A percentile compares a stretch with the other conserved stretches of the same genome.
Evolutionary conservation across 2,329 filamentous ascomycete genomes (phyloP).

Genomic region (Curvularia spicifera): DNA sequence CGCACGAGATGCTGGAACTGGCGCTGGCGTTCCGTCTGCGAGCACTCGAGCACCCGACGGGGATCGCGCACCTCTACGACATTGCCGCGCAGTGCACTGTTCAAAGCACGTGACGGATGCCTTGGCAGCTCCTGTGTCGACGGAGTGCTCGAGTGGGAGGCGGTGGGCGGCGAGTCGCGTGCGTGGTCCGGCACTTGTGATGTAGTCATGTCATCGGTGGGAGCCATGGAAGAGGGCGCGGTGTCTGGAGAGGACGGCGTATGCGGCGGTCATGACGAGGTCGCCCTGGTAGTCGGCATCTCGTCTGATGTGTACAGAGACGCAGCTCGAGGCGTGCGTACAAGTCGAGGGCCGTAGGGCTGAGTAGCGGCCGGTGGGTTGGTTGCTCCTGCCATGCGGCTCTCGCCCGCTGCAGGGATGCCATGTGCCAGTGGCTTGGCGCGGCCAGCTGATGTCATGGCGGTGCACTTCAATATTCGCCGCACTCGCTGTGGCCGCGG

Average conservation of each 20-base stretch:
- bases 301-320: neutral
- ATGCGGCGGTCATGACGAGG: slow-evolving; percentile 8
- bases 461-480: slow-evolving; percentile 22
- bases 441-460: slow-evolving; percentile 20
- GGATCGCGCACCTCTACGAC: slow-evolving; percentile 35
- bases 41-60: slow-evolving; percentile 40
- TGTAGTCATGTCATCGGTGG: slow-evolving; percentile 36
- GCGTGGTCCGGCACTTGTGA: slow-evolving; percentile 16
- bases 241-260: slow-evolving; percentile 7
- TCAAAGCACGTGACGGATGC: slow-evolving; percentile 5
- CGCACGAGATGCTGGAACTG: slow-evolving; percentile 44
- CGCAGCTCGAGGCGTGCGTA: neutral
- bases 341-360: slow-evolving; percentile 11
- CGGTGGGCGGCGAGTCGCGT: slow-evolving; percentile 9
- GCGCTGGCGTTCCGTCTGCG: slow-evolving; percentile 36
- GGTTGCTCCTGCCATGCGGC: slow-evolving; percentile 21
- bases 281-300: neutral
- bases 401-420: slow-evolving; percentile 26
- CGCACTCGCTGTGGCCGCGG: slow-evolving; percentile 12
- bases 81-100: slow-evolving; percentile 3
- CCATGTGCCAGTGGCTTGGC: slow-evolving; percentile 19
- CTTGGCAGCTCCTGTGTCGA: neutral
- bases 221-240: neutral
- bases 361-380: slow-evolving; percentile 18
- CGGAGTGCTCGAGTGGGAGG: neutral